Evolutionary conservation across 2,329 filamentous ascomycete genomes (phyloP), one percentile per base, ranked within the genome.

Genomic region (Claviceps paspali): DNA sequence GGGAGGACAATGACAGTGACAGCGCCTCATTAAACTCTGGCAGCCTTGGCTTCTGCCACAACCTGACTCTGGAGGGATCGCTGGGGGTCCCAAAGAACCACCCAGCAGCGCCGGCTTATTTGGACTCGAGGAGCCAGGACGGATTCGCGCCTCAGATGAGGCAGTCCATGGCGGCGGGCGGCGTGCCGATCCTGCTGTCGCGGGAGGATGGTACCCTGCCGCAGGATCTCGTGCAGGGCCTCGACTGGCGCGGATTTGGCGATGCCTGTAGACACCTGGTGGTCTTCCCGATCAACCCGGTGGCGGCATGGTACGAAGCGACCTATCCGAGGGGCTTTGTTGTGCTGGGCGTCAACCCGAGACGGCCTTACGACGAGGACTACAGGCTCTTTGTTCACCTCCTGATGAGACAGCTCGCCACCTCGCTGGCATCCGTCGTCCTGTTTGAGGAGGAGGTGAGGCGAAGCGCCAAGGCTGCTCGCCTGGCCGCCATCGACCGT

Each of bases 321-420:
- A 37, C 38, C 5, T 38, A 40, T 34, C 38, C 38, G 3, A 66
- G 82, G 41, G 81, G 78, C 0, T 72, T 84, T 43, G 57, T 86
- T 4, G 65, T 84, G 11, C 62, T 85, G 29, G 79, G 77, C 1
- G 62, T 84, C 8, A 84, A 85, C 47, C 78, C 80, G 5, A 63
- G 79, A 30, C 63, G 78, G 29, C 79, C 79, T 0, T 84, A 81
- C 43, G 80, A 85, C 47, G 76, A 79, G 41, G 78, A 82, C 43
- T 85, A 84, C 48, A 69, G 67, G 29, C 66, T 80, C 7, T 84
- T 80, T 46, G 65, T 83, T 14, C 72, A 63, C 11, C 52, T 70
- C 4, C 49, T 71, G 24, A 61, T 55, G 29, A 63, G 68, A 42
- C 82, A 64, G 50, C 57, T 83, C 6, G 75, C 73, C 1, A 81